A percentile compares a stretch with the other conserved stretches of the same genome.
phyloP scores from a whole-genome alignment of 164 flowering plant species.

The Nymphaea thermarum region DNA sequence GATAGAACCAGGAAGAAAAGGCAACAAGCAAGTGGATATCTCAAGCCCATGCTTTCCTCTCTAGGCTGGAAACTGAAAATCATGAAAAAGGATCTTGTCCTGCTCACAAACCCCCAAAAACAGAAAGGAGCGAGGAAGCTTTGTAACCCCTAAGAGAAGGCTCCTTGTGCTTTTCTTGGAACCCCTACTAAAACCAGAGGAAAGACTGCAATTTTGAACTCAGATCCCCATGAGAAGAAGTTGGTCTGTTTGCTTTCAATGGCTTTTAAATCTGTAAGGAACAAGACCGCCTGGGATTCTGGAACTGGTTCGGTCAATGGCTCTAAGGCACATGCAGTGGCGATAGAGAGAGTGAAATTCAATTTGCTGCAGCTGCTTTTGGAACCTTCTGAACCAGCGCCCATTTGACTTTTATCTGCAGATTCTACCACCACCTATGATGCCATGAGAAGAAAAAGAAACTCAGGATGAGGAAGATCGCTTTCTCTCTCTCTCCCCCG shows the following conservation, averaged over 20 bases:
- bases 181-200: not conserved
- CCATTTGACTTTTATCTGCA: not conserved
- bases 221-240: not conserved
- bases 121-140: no score
- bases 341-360: not conserved
- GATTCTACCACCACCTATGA: no score
- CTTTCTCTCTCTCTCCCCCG: not conserved
- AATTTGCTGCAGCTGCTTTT: not conserved
- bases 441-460: no score
- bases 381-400: constrained; percentile 2
- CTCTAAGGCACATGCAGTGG: not conserved
- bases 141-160: not conserved
- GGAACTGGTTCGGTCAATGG: not conserved
- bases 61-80: not conserved
- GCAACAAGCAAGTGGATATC: not conserved
- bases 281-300: not conserved
- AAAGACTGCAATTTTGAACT: not conserved
- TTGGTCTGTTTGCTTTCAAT: not conserved
- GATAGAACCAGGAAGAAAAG: not conserved
- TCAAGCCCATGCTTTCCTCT: not conserved
- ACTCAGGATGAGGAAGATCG: not conserved
- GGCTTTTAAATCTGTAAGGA: not conserved
- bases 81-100: not conserved
- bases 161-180: not conserved
- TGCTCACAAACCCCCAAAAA: no score